phyloP scores from a whole-genome alignment of 208 protist genomes.

The Angomonas ambiguus region DNA sequence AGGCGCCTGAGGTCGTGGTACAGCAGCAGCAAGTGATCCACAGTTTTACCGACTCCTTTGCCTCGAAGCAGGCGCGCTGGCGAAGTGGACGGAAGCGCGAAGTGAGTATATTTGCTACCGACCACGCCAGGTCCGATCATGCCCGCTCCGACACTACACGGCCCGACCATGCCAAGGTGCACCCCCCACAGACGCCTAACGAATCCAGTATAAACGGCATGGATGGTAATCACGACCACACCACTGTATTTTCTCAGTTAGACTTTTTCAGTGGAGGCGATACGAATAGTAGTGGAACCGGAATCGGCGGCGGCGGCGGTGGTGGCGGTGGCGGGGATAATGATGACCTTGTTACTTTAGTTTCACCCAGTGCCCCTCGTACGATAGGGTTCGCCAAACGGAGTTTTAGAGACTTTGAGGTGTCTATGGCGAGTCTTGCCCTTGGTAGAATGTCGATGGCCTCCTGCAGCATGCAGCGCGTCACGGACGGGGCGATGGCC shows the following conservation, averaged over 20 bases:
- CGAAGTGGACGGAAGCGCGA: conserved; percentile 7
- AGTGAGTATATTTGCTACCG: conserved; percentile 3
- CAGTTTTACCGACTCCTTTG: conserved; percentile 15
- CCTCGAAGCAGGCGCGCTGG: conserved; percentile 14
- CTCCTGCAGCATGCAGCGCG: conserved; percentile 44
- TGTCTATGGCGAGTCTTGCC: conserved; percentile 31
- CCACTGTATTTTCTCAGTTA: conserved; percentile 8
- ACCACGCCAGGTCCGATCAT: background rate
- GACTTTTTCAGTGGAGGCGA: background rate
- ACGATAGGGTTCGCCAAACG: background rate
- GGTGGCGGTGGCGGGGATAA: background rate
- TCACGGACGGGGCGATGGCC: conserved; percentile 54
- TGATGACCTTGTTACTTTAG: background rate
- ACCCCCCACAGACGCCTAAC: background rate
- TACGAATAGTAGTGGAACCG: background rate
- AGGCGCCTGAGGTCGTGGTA: conserved; percentile 49
- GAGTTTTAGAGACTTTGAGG: conserved; percentile 11
- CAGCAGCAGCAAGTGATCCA: conserved; percentile 31
- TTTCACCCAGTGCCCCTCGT: background rate
- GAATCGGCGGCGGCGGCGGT: background rate
- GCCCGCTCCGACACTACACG: background rate
- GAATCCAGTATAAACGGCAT: background rate
- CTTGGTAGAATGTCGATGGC: conserved; percentile 54
- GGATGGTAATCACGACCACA: background rate
- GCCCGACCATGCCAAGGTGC: background rate